phyloP scores from a whole-genome alignment of 1,139 yeast genomes.

The Williopsis jadinii region DNA sequence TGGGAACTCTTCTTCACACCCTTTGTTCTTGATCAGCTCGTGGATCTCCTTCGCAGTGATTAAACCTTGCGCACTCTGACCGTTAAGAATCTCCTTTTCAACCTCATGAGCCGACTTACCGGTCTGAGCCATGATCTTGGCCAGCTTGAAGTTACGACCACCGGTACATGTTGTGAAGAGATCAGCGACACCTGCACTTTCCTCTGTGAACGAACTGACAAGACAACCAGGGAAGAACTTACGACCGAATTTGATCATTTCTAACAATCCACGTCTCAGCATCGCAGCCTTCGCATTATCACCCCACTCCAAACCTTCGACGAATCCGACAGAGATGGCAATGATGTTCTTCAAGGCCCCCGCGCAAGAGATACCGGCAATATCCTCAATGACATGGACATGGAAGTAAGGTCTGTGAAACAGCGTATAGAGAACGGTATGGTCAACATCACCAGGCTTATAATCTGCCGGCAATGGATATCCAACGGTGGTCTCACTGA shows the following conservation, averaged over 20 bases:
- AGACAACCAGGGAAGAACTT: slow-evolving; percentile 64
- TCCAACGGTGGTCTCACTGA: slow-evolving; percentile 95
- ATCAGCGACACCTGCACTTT: slow-evolving; percentile 95
- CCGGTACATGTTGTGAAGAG: slow-evolving; percentile 94
- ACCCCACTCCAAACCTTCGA: slow-evolving; percentile 97
- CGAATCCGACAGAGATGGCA: slow-evolving; percentile 91
- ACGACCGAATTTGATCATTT: slow-evolving; percentile 79
- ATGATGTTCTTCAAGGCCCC: slow-evolving; percentile 94
- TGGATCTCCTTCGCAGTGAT: slow-evolving; percentile 86
- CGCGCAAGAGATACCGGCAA: slow-evolving; percentile 88
- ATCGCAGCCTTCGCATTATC: slow-evolving; percentile 95
- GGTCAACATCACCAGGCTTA: slow-evolving; percentile 64
- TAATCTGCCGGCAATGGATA: slow-evolving; percentile 66
- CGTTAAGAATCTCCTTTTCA: slow-evolving; percentile 77
- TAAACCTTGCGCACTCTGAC: slow-evolving; percentile 93
- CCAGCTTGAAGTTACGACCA: slow-evolving; percentile 91
- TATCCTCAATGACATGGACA: slow-evolving; percentile 81
- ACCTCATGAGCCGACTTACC: slow-evolving; percentile 70
- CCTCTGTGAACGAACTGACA: slow-evolving; percentile 78
- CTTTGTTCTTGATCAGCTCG: slow-evolving; percentile 61
- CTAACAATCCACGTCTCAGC: slow-evolving; percentile 88
- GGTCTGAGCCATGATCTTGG: slow-evolving; percentile 66
- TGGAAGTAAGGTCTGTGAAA: slow-evolving; percentile 97
- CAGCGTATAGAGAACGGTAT: slow-evolving; percentile 55
- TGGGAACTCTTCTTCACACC: slow-evolving; percentile 69